Evolutionary conservation across 1,284 basidiomycete species (phyloP).

Genomic region (Ceratobasidium sp.): DNA sequence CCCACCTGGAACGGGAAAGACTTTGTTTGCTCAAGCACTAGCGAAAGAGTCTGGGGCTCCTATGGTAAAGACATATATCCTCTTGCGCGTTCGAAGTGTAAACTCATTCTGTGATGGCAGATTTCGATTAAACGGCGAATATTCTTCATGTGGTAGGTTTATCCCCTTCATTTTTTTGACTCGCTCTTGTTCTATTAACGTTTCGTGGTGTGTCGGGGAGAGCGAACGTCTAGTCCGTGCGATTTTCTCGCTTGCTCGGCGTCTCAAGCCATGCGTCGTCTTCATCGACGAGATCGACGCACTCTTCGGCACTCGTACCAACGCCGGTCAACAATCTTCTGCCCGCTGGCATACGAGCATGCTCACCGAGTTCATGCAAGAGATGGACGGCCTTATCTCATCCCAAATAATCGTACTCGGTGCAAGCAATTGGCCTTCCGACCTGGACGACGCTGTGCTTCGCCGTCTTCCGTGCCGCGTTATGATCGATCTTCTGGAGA

Average conservation of each 20-base stretch:
- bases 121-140: conserved; percentile 61
- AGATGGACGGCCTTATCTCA: conserved; percentile 94
- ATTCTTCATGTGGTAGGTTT: conserved; percentile 86
- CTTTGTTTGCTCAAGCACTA: conserved; percentile 88
- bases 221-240: conserved; percentile 94
- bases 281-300: conserved; percentile 98
- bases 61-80: conserved; percentile 79
- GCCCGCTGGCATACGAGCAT: conserved; percentile 84
- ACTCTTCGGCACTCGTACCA: conserved; percentile 87
- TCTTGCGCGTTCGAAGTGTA: not conserved
- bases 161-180: conserved; percentile 49
- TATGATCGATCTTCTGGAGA: conserved; percentile 85
- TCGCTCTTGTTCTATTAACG: not conserved
- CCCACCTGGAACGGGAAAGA: conserved; percentile 91
- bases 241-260: conserved; percentile 89
- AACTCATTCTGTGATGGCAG: not conserved
- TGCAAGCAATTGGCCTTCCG: conserved; percentile 90
- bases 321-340: conserved; percentile 77
- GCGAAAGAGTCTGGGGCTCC: conserved; percentile 91
- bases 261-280: conserved; percentile 90
- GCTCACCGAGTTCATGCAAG: conserved; percentile 97
- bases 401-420: conserved; percentile 92
- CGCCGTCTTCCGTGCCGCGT: conserved; percentile 85
- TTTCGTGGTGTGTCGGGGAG: conserved; percentile 86
- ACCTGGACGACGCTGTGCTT: conserved; percentile 86